phyloP scores from a whole-genome alignment of 208 protist species.

The Leishmania guyanensis region DNA sequence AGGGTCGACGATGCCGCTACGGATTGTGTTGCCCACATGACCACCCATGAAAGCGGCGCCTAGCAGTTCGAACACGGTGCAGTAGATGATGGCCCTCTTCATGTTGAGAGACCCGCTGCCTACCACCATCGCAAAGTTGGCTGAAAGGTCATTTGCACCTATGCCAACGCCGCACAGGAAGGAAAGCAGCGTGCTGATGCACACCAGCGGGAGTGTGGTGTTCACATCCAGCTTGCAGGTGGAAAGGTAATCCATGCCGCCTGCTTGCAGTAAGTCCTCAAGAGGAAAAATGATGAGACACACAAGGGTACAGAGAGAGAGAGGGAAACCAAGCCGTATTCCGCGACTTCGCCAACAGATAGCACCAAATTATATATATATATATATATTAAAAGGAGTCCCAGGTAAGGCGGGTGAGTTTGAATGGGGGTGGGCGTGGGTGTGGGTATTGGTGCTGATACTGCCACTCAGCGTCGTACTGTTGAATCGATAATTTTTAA shows the following conservation, averaged over 20 bases:
- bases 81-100: slow-evolving; percentile 79
- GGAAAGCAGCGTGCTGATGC: slow-evolving; percentile 70
- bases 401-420: not conserved
- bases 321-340: not conserved
- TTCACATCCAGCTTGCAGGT: slow-evolving; percentile 67
- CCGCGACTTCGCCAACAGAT: not conserved
- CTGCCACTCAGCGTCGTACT: not conserved
- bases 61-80: slow-evolving; percentile 81
- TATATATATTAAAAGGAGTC: not conserved
- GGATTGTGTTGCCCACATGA: slow-evolving; percentile 75
- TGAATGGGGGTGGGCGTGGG: not conserved
- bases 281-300: not conserved
- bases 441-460: not conserved
- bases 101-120: slow-evolving; percentile 85
- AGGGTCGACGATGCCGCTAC: slow-evolving; percentile 71
- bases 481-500: not conserved
- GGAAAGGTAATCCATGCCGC: slow-evolving; percentile 18
- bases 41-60: slow-evolving; percentile 87
- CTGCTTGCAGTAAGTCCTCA: not conserved
- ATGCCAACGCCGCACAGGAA: slow-evolving; percentile 88
- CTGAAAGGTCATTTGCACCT: slow-evolving; percentile 80
- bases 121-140: slow-evolving; percentile 89
- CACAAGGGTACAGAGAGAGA: not conserved
- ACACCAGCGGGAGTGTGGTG: slow-evolving; percentile 75
- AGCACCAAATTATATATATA: not conserved